Evolutionary conservation across 2,329 filamentous ascomycete genomes (phyloP).

Genomic region (Colletotrichum camelliae): DNA sequence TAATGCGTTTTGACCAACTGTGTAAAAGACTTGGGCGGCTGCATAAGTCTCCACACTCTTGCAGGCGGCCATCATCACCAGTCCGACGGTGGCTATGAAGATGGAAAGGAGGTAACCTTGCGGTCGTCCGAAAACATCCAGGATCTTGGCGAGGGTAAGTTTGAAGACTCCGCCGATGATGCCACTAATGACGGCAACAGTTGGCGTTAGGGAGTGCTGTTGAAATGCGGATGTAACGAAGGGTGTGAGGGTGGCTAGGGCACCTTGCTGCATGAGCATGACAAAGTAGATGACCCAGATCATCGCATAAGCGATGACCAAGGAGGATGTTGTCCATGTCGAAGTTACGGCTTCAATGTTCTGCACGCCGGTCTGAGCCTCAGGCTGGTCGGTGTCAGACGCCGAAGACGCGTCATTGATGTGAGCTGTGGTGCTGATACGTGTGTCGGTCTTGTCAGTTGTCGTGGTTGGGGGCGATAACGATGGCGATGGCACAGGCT

Average conservation of each 20-base stretch:
- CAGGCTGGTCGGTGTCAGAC: background rate
- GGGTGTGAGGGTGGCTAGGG: background rate
- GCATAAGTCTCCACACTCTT: slow-evolving; percentile 45
- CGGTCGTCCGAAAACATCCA: slow-evolving; percentile 40
- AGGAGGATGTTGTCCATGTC: background rate
- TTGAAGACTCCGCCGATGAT: background rate
- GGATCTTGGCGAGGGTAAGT: slow-evolving; percentile 34
- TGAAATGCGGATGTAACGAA: background rate
- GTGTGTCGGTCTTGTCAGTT: background rate
- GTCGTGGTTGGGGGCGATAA: background rate
- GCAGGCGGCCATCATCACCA: slow-evolving; percentile 61
- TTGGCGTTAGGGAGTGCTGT: background rate
- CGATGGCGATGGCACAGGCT: background rate
- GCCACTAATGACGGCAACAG: background rate
- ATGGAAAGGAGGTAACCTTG: slow-evolving; percentile 36
- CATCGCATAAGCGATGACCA: background rate
- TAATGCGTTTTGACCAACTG: background rate
- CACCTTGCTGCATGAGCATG: background rate
- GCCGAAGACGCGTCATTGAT: background rate
- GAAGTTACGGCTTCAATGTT: background rate
- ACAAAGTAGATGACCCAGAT: background rate
- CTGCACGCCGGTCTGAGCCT: background rate
- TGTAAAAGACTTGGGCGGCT: slow-evolving; percentile 26
- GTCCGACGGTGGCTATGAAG: slow-evolving; percentile 41
- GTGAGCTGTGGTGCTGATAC: background rate